Percentiles rank a stretch among this genome's conserved stretches.
Conservation (phyloP, 2,329 filamentous ascomycete species). For the Ilyonectria robusta region DNA sequence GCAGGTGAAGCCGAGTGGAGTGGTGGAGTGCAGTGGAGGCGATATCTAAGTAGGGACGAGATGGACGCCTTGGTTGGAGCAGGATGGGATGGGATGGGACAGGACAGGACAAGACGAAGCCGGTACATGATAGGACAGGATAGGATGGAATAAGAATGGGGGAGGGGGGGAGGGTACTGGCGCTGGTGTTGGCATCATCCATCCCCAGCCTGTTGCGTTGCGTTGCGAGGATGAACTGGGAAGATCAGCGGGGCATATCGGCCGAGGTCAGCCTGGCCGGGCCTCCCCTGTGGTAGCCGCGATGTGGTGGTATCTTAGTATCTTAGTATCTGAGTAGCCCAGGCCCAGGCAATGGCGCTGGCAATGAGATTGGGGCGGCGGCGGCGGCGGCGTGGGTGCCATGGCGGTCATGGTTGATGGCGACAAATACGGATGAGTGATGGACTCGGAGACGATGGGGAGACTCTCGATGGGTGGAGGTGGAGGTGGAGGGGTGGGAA, state of each 20-base stretch:
- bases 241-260: constrained; percentile 48
- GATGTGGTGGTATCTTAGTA: no score
- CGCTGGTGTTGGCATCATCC: constrained; percentile 45
- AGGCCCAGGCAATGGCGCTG: constrained; percentile 25
- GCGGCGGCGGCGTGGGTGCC: constrained; percentile 34
- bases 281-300: constrained; percentile 26
- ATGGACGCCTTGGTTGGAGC: constrained; percentile 19
- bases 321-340: neutral
- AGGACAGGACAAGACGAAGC: neutral
- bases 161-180: constrained; percentile 8
- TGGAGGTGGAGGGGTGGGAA: neutral
- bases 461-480: constrained; percentile 25
- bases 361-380: constrained; percentile 34
- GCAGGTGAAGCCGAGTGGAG: constrained; percentile 16
- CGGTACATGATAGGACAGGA: constrained; percentile 25
- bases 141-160: constrained; percentile 22
- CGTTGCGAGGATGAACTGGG: constrained; percentile 36
- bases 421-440: constrained; percentile 34
- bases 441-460: constrained; percentile 43
- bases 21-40: constrained; percentile 21
- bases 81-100: constrained; percentile 25
- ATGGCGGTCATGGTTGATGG: constrained; percentile 15
- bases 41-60: constrained; percentile 28
- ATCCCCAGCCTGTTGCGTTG: constrained; percentile 36
- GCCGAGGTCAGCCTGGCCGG: constrained; percentile 40